Conservation (phyloP, 441 rosid species). For the Euphorbia celastroides region DNA sequence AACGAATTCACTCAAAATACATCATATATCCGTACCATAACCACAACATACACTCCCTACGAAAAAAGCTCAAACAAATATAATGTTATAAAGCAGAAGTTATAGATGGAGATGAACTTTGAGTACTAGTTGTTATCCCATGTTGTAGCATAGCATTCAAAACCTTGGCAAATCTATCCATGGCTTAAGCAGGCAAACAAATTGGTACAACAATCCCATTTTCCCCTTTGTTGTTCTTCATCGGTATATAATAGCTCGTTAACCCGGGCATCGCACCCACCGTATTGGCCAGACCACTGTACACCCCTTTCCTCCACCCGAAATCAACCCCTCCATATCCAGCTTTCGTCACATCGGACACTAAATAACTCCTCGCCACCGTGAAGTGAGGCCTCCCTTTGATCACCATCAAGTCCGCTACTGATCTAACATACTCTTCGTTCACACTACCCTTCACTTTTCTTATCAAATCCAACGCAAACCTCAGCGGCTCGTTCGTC, state of each 20-base stretch:
- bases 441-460: constrained; percentile 23
- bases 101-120: neutral
- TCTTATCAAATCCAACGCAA: constrained; percentile 23
- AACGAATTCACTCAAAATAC: too few relatives aligned
- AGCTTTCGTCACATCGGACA: constrained; percentile 23
- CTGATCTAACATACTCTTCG: constrained; percentile 27
- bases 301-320: constrained; percentile 37
- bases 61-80: too few relatives aligned
- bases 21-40: too few relatives aligned
- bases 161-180: constrained; percentile 37
- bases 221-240: constrained; percentile 26
- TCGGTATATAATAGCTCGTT: constrained; percentile 19
- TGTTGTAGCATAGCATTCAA: constrained; percentile 5
- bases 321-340: constrained; percentile 31
- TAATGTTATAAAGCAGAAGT: neutral
- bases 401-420: constrained; percentile 37
- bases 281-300: constrained; percentile 32
- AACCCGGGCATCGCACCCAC: constrained; percentile 15
- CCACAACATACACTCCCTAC: too few relatives aligned
- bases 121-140: neutral
- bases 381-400: constrained; percentile 23
- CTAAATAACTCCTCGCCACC: constrained; percentile 17
- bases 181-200: constrained; percentile 26
- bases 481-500: constrained; percentile 23
- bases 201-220: constrained; percentile 25